Evolutionary conservation across 2,329 filamentous ascomycete genomes (phyloP).

Genomic region (Fusarium siculi): DNA sequence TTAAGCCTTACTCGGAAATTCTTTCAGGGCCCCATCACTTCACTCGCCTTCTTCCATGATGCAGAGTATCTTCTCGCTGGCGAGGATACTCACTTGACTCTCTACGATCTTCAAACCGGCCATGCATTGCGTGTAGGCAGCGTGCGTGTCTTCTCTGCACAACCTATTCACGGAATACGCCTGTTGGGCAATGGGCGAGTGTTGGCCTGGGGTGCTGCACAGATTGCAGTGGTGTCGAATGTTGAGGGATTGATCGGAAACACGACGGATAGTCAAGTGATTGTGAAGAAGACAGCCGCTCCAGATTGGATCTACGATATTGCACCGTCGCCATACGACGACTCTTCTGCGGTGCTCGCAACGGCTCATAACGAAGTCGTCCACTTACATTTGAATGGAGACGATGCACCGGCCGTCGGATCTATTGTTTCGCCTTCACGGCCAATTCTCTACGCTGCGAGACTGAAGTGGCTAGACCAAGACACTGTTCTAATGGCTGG

Average conservation of each 20-base stretch:
- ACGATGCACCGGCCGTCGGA: constrained; percentile 55
- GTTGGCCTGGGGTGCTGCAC: constrained; percentile 77
- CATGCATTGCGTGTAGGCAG: constrained; percentile 51
- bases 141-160: constrained; percentile 69
- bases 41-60: constrained; percentile 62
- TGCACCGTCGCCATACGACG: constrained; percentile 59
- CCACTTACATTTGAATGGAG: constrained; percentile 54
- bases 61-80: constrained; percentile 63
- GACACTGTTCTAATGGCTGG: constrained; percentile 78
- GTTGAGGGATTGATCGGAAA: constrained; percentile 45
- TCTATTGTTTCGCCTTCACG: constrained; percentile 72
- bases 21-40: constrained; percentile 67
- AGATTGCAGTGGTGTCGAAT: constrained; percentile 54
- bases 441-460: constrained; percentile 89
- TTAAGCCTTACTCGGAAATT: constrained; percentile 49
- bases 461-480: constrained; percentile 70
- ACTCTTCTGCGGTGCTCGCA: constrained; percentile 67
- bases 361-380: constrained; percentile 90
- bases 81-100: constrained; percentile 67
- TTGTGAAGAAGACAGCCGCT: constrained; percentile 56
- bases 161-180: constrained; percentile 79
- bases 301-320: constrained; percentile 84
- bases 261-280: constrained; percentile 23
- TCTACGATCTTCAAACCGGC: constrained; percentile 58
- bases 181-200: constrained; percentile 52